phyloP scores from a whole-genome alignment of 192 early-diverging fungal genomes.

The Linnemannia zychae region DNA sequence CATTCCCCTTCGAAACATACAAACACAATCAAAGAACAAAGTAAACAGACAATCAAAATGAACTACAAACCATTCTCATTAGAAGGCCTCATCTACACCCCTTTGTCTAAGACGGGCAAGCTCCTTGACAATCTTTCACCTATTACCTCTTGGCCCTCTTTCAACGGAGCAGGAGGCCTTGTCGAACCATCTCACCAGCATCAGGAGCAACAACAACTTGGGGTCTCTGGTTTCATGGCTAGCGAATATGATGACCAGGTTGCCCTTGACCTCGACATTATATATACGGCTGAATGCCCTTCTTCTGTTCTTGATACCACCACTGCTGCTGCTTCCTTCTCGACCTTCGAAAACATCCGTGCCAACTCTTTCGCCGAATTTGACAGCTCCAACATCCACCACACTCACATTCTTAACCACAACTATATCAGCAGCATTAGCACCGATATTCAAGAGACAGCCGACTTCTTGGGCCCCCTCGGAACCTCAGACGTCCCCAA shows the following conservation, averaged over 20 bases:
- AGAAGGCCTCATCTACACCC: slow-evolving; percentile 22
- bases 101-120: not conserved
- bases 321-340: not conserved
- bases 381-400: not conserved
- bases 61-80: slow-evolving; percentile 10
- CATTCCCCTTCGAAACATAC: not conserved
- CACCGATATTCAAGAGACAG: not conserved
- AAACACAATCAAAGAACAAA: slow-evolving; percentile 11
- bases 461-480: not conserved
- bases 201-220: not conserved
- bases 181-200: not conserved
- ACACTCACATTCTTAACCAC: not conserved
- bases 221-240: not conserved
- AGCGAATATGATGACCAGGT: not conserved
- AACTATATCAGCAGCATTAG: not conserved
- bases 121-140: not conserved
- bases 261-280: not conserved
- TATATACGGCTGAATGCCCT: not conserved
- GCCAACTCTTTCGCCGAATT: not conserved
- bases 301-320: slow-evolving; percentile 9
- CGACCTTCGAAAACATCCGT: not conserved
- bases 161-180: not conserved
- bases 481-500: not conserved
- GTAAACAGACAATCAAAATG: slow-evolving; percentile 16
- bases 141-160: slow-evolving; percentile 30